phyloP scores from a whole-genome alignment of 2,329 filamentous ascomycete species.

The Fusarium xyrophilum region DNA sequence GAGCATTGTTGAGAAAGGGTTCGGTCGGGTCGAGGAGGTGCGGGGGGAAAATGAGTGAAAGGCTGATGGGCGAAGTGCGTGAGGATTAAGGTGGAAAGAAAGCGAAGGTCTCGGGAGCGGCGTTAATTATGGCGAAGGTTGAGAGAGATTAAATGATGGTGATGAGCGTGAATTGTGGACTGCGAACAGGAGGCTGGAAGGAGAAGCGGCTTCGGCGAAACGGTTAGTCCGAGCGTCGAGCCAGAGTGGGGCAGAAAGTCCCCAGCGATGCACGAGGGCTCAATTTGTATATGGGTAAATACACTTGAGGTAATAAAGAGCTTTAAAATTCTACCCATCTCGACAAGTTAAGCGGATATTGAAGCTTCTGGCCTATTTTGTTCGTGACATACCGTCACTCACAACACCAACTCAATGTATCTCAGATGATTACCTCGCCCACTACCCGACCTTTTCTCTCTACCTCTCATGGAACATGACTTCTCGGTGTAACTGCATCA shows the following conservation, averaged over 20 bases:
- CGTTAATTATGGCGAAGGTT: background rate
- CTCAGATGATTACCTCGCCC: background rate
- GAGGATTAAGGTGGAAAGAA: background rate
- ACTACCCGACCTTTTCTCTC: too few species aligned
- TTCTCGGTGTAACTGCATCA: background rate
- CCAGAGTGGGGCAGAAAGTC: too few species aligned
- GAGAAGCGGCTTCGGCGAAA: background rate
- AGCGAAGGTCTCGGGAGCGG: background rate
- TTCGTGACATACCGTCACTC: accelerated
- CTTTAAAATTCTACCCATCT: background rate
- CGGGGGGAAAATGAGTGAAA: background rate
- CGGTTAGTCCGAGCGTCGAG: background rate
- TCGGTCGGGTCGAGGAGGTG: background rate
- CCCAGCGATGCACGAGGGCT: too few species aligned
- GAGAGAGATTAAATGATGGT: background rate
- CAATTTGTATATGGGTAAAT: too few species aligned
- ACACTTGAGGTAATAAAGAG: too few species aligned
- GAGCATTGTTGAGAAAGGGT: background rate
- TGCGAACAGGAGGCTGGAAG: background rate
- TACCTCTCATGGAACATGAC: background rate
- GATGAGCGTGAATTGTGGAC: background rate
- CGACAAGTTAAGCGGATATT: background rate
- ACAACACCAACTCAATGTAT: background rate
- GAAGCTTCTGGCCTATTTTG: accelerated
- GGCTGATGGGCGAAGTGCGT: too few species aligned